phyloP scores from a whole-genome alignment of 1,284 basidiomycete genomes.

The Erythrobasidium hasegawianum region DNA sequence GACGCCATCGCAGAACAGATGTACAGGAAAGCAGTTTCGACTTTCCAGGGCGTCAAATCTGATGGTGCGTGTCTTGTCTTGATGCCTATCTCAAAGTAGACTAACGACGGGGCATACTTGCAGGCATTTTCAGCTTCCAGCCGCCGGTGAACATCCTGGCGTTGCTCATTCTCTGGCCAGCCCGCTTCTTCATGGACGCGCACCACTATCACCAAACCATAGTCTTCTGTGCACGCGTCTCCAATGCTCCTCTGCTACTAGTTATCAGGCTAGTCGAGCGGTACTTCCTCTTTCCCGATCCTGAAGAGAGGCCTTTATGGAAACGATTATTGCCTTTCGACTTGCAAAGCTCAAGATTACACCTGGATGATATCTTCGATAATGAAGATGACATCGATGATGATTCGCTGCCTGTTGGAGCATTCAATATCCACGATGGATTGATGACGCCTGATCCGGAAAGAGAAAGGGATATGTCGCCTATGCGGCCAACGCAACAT shows the following conservation, averaged over 20 bases:
- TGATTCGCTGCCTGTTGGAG: constrained; percentile 23
- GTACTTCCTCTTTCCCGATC: constrained; percentile 18
- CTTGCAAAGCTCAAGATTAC: constrained; percentile 6
- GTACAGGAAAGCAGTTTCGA: constrained; percentile 79
- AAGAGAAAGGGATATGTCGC: not conserved
- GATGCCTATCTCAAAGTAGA: too few species aligned
- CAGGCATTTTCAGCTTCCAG: constrained; percentile 42
- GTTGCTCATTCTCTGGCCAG: constrained; percentile 40
- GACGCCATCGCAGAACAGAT: constrained; percentile 56
- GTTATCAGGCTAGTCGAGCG: constrained; percentile 25
- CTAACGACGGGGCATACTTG: too few species aligned
- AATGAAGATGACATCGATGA: constrained; percentile 29
- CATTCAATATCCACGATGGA: constrained; percentile 30
- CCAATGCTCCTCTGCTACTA: constrained; percentile 29
- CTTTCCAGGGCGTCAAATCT: constrained; percentile 65
- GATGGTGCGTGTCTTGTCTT: constrained; percentile 42
- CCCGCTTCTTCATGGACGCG: constrained; percentile 39
- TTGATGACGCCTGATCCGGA: constrained; percentile 13
- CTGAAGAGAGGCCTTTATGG: not conserved
- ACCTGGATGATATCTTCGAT: constrained; percentile 28
- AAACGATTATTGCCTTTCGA: constrained; percentile 4
- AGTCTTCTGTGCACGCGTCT: constrained; percentile 26
- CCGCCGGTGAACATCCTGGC: constrained; percentile 45
- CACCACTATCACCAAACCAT: constrained; percentile 43
- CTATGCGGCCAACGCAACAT: not conserved